Evolutionary conservation across 129 eudicot genomes (phyloP), one percentile per base, ranked within the genome.

Genomic region (Glebionis coronaria): DNA sequence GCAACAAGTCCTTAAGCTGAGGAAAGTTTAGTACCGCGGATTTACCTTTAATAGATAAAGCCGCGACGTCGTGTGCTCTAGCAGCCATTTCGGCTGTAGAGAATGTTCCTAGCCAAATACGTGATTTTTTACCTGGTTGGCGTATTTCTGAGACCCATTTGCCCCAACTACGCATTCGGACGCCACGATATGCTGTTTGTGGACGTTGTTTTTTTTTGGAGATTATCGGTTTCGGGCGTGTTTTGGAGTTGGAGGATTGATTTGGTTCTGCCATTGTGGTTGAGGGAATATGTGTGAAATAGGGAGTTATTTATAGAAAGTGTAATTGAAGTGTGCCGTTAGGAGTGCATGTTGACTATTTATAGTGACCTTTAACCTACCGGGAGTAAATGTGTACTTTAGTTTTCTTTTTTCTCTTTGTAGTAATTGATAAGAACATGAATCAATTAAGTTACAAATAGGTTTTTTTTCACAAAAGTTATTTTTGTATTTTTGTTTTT

Each of bases 141-240:
- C 97, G 87, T 3, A 91, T 87, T 61, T 91, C 97, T 0, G 97
- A 91, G 4, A 91, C 97, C 97, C 97, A 91, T 82, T 87, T 91
- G 6, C 97, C 97, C 97, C 97, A 87, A 51, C 92, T 85, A 0
- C 95, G 82, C 97, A 80, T 88, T 11, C 97, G 79, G 0, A 91
- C 97, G 0, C 97, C 97, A 4, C 88, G 83, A 79, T 85, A 91
- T 5, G 40, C 75, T n/a, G n/a, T n/a, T 1, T 96, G 97, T 14
- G 45, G 53, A 20, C 20, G 53, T 15, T 64, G 73, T 64, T 46
- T 53, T 64, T 46, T 53, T 59, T 63, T 79, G 28, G 18, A 76
- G 73, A 27, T 35, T 38, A 9, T 52, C 27, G 42, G 65, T 70
- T 79, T 44, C 28, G 4, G 68, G 56, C 53, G 61, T 11, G 61